Conservation (phyloP, 768 basidiomycete genomes). For the Clavulina sp. region DNA sequence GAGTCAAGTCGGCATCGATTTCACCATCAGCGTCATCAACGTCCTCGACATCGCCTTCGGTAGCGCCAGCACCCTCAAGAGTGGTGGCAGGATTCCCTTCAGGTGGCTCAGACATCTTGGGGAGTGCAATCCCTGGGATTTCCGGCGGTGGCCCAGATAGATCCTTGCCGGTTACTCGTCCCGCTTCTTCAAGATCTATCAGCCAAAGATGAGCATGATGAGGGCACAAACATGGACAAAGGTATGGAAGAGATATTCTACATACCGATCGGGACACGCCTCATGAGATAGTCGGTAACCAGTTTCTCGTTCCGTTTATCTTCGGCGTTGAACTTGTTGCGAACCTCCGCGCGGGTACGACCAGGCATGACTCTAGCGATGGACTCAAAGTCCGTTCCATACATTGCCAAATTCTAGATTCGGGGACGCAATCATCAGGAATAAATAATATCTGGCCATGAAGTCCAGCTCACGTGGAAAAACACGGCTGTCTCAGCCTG, state of each 20-base stretch:
- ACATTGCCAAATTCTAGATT: conserved; percentile 68
- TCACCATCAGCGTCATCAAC: neutral
- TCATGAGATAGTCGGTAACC: conserved; percentile 50
- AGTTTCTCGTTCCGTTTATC: conserved; percentile 64
- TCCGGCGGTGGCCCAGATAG: conserved; percentile 10
- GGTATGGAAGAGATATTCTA: neutral
- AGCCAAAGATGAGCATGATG: no score
- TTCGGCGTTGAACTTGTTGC: conserved; percentile 84
- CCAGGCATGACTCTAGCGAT: conserved; percentile 74
- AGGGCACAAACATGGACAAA: neutral
- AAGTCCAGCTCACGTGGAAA: conserved; percentile 41
- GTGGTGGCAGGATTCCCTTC: neutral
- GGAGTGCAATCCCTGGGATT: no score
- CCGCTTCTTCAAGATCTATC: conserved; percentile 10
- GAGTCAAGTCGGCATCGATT: no score
- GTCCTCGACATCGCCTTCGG: neutral
- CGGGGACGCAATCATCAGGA: neutral
- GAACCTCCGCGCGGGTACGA: conserved; percentile 75
- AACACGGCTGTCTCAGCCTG: conserved; percentile 81
- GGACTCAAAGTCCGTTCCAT: conserved; percentile 84
- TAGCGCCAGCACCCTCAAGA: neutral
- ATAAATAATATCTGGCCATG: neutral
- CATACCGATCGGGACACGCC: conserved; percentile 60
- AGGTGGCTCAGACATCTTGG: neutral
- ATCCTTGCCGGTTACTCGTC: conserved; percentile 8